phyloP scores from a whole-genome alignment of 345 rosid genomes.

The Populus tremula region DNA sequence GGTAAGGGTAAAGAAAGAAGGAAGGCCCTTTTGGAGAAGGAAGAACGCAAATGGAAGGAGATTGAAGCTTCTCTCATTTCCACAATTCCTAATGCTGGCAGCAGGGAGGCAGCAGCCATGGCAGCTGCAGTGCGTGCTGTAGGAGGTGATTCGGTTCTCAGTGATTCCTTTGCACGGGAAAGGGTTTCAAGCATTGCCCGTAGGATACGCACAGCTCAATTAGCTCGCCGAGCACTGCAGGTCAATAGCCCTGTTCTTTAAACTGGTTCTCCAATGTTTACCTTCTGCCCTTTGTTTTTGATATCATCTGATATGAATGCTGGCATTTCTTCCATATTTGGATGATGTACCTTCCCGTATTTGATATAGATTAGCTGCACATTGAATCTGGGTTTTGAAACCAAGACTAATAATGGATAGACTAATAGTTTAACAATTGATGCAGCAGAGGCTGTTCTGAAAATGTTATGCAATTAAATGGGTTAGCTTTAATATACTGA shows the following conservation, averaged over 20 bases:
- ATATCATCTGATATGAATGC: neutral
- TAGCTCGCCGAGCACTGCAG: slow-evolving; percentile 91
- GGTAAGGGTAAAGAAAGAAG: slow-evolving; percentile 99
- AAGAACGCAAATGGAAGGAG: slow-evolving; percentile 99
- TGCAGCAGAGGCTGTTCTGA: slow-evolving; percentile 6
- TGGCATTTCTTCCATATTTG: neutral
- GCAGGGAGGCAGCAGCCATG: slow-evolving; percentile 99
- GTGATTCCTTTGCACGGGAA: slow-evolving; percentile 99
- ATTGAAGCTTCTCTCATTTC: slow-evolving; percentile 99
- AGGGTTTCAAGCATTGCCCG: slow-evolving; percentile 97
- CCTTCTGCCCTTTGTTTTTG: neutral
- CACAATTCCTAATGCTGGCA: slow-evolving; percentile 96
- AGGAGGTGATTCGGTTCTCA: slow-evolving; percentile 98
- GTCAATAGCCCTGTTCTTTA: slow-evolving; percentile 28
- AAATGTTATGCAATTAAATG: neutral
- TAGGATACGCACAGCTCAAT: slow-evolving; percentile 81
- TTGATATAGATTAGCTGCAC: neutral
- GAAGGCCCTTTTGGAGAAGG: slow-evolving; percentile 94
- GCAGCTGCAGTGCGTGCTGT: slow-evolving; percentile 99
- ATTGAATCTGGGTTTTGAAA: neutral
- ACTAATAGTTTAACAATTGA: neutral
- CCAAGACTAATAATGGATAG: neutral
- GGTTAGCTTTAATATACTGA: neutral
- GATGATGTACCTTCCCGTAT: neutral
- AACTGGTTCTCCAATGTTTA: neutral